Evolutionary conservation across 78 protist species (phyloP).

Genomic region (Mastigamoeba balamuthi): DNA sequence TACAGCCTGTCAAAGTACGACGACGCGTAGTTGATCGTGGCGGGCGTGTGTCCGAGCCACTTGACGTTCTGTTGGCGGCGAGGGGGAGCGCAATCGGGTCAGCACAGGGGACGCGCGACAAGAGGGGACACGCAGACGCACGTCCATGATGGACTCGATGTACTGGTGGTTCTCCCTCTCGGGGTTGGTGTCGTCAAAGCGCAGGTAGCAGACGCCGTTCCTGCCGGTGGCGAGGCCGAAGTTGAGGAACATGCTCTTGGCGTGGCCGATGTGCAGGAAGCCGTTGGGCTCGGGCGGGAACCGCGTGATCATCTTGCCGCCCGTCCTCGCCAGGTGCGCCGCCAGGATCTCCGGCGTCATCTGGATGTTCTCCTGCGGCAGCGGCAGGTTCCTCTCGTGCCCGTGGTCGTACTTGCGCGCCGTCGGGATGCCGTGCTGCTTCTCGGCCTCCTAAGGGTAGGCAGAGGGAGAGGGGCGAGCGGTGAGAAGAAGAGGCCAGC

Average conservation of each 20-base stretch:
- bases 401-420: not conserved
- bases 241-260: conserved; percentile 92
- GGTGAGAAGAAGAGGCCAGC: no score
- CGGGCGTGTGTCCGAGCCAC: conserved; percentile 90
- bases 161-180: conserved; percentile 83
- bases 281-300: conserved; percentile 99
- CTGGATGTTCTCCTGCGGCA: conserved; percentile 47
- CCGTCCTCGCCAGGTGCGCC: conserved; percentile 46
- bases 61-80: conserved; percentile 26
- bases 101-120: not conserved
- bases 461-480: no score
- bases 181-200: conserved; percentile 99
- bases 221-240: conserved; percentile 79
- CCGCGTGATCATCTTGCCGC: conserved; percentile 77
- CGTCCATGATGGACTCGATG: conserved; percentile 73
- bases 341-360: conserved; percentile 28
- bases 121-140: not conserved
- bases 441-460: no score
- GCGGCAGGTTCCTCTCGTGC: conserved; percentile 19
- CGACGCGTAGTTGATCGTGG: conserved; percentile 76
- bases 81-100: no score
- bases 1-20: conserved; percentile 86
- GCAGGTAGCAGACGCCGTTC: conserved; percentile 74
- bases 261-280: conserved; percentile 98
- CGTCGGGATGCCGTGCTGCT: no score